Evolutionary conservation across 139 green algal genomes (phyloP).

Genomic region (Picochlorum sp.): DNA sequence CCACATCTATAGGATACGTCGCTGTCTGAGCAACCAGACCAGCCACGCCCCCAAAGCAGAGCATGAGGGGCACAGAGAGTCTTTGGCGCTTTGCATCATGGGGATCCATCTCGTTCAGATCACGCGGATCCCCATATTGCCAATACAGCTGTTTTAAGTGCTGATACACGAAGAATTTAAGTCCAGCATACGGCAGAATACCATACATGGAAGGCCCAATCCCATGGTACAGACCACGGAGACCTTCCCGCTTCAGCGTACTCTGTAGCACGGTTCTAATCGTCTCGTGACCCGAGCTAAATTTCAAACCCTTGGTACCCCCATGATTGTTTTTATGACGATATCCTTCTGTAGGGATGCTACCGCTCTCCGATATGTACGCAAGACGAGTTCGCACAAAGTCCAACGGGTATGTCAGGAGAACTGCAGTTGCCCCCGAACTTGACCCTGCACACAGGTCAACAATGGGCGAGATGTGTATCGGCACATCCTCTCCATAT

Average conservation of each 20-base stretch:
- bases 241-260: slow-evolving; percentile 47
- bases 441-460: slow-evolving; percentile 70
- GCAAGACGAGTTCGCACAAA: slow-evolving; percentile 77
- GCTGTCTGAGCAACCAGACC: slow-evolving; percentile 79
- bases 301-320: neutral
- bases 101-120: slow-evolving; percentile 3
- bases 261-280: slow-evolving; percentile 39
- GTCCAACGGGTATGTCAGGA: slow-evolving; percentile 86
- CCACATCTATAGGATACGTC: slow-evolving; percentile 81
- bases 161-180: slow-evolving; percentile 93
- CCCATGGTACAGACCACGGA: slow-evolving; percentile 68
- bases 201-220: slow-evolving; percentile 72
- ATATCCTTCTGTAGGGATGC: neutral
- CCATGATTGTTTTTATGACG: neutral
- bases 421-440: slow-evolving; percentile 73
- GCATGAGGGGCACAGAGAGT: slow-evolving; percentile 60
- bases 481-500: neutral
- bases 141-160: slow-evolving; percentile 54
- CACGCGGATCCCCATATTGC: neutral
- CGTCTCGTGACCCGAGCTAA: slow-evolving; percentile 8
- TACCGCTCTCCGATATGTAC: slow-evolving; percentile 34
- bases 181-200: slow-evolving; percentile 88
- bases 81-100: neutral
- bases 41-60: slow-evolving; percentile 68
- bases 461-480: slow-evolving; percentile 33